Evolutionary conservation across 768 basidiomycete species (phyloP), one percentile per base, ranked within the genome.

Genomic region (Leccinum ochraceum): DNA sequence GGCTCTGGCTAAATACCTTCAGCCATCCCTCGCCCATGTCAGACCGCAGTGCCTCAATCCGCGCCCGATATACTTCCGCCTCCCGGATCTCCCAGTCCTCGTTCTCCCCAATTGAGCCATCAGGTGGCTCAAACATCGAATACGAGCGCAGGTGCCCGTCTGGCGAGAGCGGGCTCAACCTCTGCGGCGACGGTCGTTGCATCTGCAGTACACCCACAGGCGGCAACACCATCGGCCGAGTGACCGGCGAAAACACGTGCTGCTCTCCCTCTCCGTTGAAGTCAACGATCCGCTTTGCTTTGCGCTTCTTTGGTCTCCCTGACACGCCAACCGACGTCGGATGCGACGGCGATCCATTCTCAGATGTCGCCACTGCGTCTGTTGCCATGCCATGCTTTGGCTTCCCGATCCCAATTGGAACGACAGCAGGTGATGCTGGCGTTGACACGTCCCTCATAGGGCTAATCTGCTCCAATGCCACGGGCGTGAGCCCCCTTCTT

Each of bases 21-120:
- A 95, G 68, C 92, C 92, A 95, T 10, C 87, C 86, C 24, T 95
- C 94, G 2, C 94, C 94, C 81, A 95, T 93, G 68, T 95, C 94
- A 60, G 85, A 81, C 72, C 91, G 86, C 71, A 95, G 67, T 17
- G 87, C 87, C 78, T 95, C 94, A 54, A 95, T 89, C 66, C 81
- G 81, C 58, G 84, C 83, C 52, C 94, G 81, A 72, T 90, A 92
- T 49, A 86, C 81, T 59, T 92, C 92, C 26, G 82, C 89, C 63
- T 83, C 80, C 65, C 77, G 67, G 60, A 82, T 71, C 68, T 79
- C 77, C 26, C 69, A 68, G 34, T 67, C 60, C 8, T 28, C 60
- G 9, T 36, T 28, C 7, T 26, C 54, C 52, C 48, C 63, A 24
- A 13, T 42, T 1, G 46, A 28, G 24, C 37, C 49, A 49, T 60